Conservation (phyloP, 139 green algal species). For the Dunaliella primolecta region DNA sequence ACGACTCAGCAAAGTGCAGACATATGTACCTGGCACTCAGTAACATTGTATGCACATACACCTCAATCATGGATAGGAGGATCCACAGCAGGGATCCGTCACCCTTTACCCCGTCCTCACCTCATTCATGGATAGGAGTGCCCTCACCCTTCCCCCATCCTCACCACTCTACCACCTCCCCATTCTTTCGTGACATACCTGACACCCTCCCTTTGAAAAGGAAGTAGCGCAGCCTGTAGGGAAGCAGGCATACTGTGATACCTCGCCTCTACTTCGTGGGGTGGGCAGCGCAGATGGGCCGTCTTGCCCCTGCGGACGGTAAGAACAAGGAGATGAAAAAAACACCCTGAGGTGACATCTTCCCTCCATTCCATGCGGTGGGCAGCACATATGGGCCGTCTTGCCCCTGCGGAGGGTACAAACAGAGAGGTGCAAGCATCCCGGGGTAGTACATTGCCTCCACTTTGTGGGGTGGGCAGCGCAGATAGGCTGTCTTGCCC, state of each 20-base stretch:
- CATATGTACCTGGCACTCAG: no score
- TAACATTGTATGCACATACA: no score
- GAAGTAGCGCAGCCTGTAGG: constrained; percentile 56
- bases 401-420: no score
- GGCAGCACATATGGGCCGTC: background rate
- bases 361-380: constrained; percentile 38
- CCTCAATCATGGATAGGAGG: no score
- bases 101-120: no score
- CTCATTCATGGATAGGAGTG: no score
- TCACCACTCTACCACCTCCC: background rate
- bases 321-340: no score
- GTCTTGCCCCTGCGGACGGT: no score
- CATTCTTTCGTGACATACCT: background rate
- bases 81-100: no score
- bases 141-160: background rate
- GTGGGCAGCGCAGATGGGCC: background rate
- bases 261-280: constrained; percentile 40
- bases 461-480: constrained; percentile 34
- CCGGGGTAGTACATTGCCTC: constrained; percentile 9
- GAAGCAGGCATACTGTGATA: constrained; percentile 49
- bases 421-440: no score
- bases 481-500: background rate
- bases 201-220: constrained; percentile 42
- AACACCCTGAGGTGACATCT: no score
- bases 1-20: no score